A percentile compares a stretch with the other conserved stretches of the same genome.
Conservation (phyloP, 2,329 filamentous ascomycete species). For the Kalmusia sp. region DNA sequence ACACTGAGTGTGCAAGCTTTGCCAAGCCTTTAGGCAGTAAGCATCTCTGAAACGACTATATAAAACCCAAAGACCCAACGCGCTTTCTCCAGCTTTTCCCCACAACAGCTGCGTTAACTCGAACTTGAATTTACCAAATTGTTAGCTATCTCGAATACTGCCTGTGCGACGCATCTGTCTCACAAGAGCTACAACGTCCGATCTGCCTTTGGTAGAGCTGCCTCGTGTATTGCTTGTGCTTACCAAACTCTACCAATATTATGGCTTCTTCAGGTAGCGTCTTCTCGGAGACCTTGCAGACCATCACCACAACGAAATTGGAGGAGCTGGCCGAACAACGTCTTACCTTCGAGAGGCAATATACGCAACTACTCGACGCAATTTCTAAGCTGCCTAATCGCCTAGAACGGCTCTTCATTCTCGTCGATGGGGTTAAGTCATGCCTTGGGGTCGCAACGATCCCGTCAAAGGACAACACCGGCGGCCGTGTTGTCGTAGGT, state of each 20-base stretch:
- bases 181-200: no score
- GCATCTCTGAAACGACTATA: no score
- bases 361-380: constrained; percentile 23
- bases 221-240: no score
- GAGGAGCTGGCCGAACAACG: constrained; percentile 47
- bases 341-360: constrained; percentile 37
- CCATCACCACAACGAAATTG: constrained; percentile 46
- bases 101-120: no score
- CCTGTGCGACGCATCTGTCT: no score
- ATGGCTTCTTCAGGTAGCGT: constrained; percentile 40
- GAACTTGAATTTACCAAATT: no score
- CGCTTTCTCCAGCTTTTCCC: no score
- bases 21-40: no score
- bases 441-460: constrained; percentile 33
- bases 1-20: no score
- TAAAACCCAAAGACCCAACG: no score
- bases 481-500: constrained; percentile 26
- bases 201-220: no score
- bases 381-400: constrained; percentile 23
- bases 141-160: no score
- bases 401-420: constrained; percentile 30
- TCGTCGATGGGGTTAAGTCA: constrained; percentile 38
- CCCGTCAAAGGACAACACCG: constrained; percentile 11
- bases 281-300: constrained; percentile 43
- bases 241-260: background rate